phyloP scores from a whole-genome alignment of 441 rosid species.

The Gossypium lobatum region DNA sequence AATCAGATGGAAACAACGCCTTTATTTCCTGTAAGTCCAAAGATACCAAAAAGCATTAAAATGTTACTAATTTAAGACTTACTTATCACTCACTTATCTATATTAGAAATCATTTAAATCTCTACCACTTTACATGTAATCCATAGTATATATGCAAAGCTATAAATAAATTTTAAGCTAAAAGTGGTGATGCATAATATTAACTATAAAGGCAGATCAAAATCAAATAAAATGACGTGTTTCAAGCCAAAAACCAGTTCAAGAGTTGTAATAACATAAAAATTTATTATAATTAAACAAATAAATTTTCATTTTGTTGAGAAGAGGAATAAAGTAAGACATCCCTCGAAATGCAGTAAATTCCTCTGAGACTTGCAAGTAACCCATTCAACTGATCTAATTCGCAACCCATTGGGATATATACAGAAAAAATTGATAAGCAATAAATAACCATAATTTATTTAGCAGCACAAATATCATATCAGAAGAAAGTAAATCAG shows the following conservation, averaged over 20 bases:
- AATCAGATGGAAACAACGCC: slow-evolving; percentile 78
- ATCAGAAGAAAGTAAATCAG: slow-evolving; percentile 10
- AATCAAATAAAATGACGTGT: not conserved
- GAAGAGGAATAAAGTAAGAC: not conserved
- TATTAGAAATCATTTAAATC: not conserved
- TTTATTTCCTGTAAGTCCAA: slow-evolving; percentile 56
- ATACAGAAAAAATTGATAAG: not conserved
- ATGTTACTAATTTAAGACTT: not conserved
- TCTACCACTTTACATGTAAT: not conserved
- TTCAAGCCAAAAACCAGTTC: not conserved
- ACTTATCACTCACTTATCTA: not conserved
- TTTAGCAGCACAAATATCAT: slow-evolving; percentile 8
- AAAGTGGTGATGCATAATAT: not conserved
- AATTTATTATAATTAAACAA: not conserved
- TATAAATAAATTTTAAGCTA: not conserved
- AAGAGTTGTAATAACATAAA: not conserved
- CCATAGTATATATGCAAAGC: not conserved
- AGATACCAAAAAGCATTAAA: slow-evolving; percentile 6
- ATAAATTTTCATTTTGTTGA: not conserved
- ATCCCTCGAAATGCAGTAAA: not conserved
- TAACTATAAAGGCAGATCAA: not conserved
- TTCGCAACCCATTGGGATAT: not conserved
- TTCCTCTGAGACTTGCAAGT: not conserved
- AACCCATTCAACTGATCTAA: slow-evolving; percentile 3
- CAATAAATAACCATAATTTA: slow-evolving; percentile 1